Evolutionary conservation across 2,329 filamentous ascomycete species (phyloP).

Genomic region (Talaromyces sp.): DNA sequence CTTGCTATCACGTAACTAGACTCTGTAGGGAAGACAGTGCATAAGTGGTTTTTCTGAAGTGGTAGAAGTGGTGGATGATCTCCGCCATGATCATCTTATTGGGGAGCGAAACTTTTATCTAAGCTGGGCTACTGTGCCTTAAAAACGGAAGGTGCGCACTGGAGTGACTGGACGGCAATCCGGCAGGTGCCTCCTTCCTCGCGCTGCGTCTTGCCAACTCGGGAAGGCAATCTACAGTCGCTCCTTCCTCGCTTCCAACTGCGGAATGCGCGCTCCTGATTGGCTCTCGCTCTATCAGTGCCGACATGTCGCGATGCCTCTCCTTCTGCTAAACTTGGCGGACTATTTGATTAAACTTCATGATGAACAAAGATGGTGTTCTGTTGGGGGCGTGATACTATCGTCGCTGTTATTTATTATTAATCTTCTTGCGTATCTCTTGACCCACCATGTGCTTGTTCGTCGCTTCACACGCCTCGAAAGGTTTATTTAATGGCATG

Average conservation of each 20-base stretch:
- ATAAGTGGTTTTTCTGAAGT: not conserved
- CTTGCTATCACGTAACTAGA: not conserved
- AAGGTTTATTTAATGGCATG: not conserved
- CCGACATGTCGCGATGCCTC: not conserved
- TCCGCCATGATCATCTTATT: not conserved
- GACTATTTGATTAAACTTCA: not conserved
- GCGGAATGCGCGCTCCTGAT: not conserved
- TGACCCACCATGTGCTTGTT: not conserved
- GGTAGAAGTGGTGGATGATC: not conserved
- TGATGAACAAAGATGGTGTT: not conserved
- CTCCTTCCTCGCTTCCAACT: not conserved
- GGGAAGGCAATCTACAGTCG: slow-evolving; percentile 6
- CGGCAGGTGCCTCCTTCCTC: not conserved
- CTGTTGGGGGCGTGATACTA: too few species aligned
- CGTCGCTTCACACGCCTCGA: not conserved
- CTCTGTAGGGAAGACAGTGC: not conserved
- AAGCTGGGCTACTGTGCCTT: too few species aligned
- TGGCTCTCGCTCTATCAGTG: not conserved
- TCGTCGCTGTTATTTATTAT: slow-evolving; percentile 1
- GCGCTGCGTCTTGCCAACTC: not conserved
- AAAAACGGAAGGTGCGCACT: not conserved
- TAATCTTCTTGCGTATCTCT: not conserved
- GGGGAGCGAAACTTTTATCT: not conserved
- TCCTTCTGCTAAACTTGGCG: not conserved
- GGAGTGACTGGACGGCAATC: too few species aligned